Base-by-base conservation (phyloP, 75 land plant species). In the Pinus taeda region DNA sequence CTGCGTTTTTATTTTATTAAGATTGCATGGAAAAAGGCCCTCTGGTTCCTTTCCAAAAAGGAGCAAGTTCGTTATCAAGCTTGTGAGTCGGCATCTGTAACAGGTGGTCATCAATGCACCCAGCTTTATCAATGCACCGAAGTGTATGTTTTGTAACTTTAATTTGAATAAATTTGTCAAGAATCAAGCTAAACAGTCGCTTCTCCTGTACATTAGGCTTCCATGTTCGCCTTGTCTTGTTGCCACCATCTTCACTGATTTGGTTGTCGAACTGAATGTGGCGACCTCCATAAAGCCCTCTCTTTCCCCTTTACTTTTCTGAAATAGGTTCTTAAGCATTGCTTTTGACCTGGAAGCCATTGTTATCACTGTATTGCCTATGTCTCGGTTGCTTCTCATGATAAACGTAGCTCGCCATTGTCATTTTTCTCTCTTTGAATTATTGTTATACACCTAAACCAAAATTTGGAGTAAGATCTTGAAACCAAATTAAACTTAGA, bases 141-240 rank as follows among this genome's bases (percentile, higher is more conserved):
- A 97, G 80, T 3, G 99, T 98, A 85, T 94, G 93, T 37, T 88
- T 97, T 6, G 95, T 97, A 56, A 92, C 91, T 67, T 91, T 90
- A 56, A 94, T 78, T 22, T 88, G 84, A 58, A 97, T 94, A 79
- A 88, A 83, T 11, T 85, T 81, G 72, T 92, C 93, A 14, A 88
- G 60, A 18, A 88, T 88, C 75, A 92, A 87, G 60, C 99, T 94
- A 79, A 93, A 97, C 11, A 96, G 93, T 62, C 98, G 87, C 77
- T 92, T 97, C 29, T 90, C 87, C 72, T 94, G 99, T 21, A 95
- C 93, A 88, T 97, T 97, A 24, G 99, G 99, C 78, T 94, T 97
- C 99, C 99, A 94, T 0, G 75, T 74, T 60, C 99, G 85, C 77
- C 91, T 86, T 17, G 93, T 63, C 82, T 92, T 96, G 89, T 96